A percentile compares a stretch with the other conserved stretches of the same genome.
Evolutionary conservation across 2,329 filamentous ascomycete species (phyloP).

Genomic region (Alternaria consortialis): DNA sequence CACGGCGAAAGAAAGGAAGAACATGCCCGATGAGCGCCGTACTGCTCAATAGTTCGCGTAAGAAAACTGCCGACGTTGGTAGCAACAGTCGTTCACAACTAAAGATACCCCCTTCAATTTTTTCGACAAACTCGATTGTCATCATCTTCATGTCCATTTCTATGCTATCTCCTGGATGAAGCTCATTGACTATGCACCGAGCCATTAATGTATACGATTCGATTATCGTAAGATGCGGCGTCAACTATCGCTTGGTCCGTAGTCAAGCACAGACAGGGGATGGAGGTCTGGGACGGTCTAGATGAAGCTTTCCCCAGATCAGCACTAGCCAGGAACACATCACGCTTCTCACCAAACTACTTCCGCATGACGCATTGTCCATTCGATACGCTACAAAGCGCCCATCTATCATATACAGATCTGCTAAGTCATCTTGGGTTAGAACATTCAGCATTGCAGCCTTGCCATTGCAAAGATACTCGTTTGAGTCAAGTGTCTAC

Average conservation of each 20-base stretch:
- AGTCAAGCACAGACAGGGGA: neutral
- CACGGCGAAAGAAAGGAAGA: slow-evolving; percentile 80
- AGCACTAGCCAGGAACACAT: slow-evolving; percentile 4
- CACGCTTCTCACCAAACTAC: neutral
- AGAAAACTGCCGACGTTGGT: neutral
- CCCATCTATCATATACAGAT: neutral
- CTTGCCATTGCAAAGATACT: too few species aligned
- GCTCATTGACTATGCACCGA: neutral
- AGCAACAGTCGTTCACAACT: neutral
- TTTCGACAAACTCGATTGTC: neutral
- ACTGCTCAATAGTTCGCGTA: slow-evolving; percentile 12
- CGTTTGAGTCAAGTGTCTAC: neutral
- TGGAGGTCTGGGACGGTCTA: neutral
- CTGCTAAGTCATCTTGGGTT: neutral
- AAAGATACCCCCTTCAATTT: slow-evolving; percentile 16
- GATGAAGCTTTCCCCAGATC: slow-evolving; percentile 1
- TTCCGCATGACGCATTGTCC: neutral
- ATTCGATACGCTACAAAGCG: slow-evolving; percentile 5
- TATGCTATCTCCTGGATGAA: neutral
- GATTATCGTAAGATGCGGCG: neutral
- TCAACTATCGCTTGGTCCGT: neutral
- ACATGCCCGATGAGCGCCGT: slow-evolving; percentile 57
- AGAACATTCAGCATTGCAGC: neutral
- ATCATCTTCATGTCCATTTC: neutral
- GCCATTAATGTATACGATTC: neutral